phyloP scores from a whole-genome alignment of 1,139 yeast species.

The Pneumocystis wakefieldiae region DNA sequence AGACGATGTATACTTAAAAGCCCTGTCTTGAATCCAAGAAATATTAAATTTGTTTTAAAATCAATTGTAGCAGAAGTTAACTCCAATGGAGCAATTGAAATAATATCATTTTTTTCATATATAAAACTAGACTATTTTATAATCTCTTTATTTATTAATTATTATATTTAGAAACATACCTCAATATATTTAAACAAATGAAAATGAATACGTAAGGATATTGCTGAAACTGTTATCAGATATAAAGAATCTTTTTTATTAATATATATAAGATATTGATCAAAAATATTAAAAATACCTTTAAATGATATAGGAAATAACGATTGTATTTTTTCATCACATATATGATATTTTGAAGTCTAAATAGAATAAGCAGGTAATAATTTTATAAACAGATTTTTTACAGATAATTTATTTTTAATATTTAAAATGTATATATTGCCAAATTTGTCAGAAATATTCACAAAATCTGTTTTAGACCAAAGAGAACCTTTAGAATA shows the following conservation, averaged over 20 bases:
- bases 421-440: neutral
- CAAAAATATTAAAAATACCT: neutral
- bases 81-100: neutral
- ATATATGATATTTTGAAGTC: neutral
- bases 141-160: neutral
- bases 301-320: neutral
- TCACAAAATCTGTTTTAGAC: neutral
- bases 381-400: neutral
- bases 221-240: neutral
- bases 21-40: neutral
- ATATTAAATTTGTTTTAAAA: neutral
- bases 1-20: neutral
- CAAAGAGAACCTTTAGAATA: neutral
- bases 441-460: neutral
- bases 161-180: neutral
- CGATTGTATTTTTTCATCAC: neutral
- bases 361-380: neutral
- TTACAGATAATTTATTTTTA: neutral
- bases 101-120: neutral
- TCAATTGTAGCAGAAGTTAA: neutral
- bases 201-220: neutral
- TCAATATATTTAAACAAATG: neutral
- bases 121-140: neutral
- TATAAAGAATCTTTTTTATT: neutral
- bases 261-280: neutral